Base-by-base conservation (phyloP, 441 rosid genomes). In the Croton laevigatus region DNA sequence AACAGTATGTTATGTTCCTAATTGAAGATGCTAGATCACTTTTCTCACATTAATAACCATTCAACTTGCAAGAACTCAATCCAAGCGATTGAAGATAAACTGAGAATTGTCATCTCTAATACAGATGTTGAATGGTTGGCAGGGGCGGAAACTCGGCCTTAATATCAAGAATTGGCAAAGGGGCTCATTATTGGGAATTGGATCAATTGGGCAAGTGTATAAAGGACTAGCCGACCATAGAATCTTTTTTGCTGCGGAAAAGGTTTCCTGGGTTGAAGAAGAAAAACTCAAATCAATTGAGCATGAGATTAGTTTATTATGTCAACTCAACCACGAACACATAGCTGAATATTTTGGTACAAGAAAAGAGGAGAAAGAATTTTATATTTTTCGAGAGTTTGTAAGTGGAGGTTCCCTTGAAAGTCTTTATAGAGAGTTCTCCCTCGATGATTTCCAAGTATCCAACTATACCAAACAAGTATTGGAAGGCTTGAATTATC, bases 381-480 rank as follows among this genome's bases (percentile, higher is more conserved):
- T 65, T 6, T 65, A 46, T 48, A 23, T 64, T 23, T 64, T 64
- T n/a, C 13, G 45, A 12, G 55, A 64, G 23, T 52, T 64, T 13
- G 68, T 46, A 14, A 27, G 13, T 22, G 12, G n/a, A 0, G 68
- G 68, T 6, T 22, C 54, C 40, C 55, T 64, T 16, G 40, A 45
- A 12, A 32, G 16, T 0, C 20, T 49, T 1, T 64, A 64, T 3
- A 1, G 23, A 36, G 46, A 27, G 37, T 64, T 0, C 10, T 3
- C 2, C 12, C 53, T 64, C n/a, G 3, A 8, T 8, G 68, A 64
- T 46, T 48, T 23, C 2, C 57, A 23, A 48, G 68, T 65, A 4
- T 65, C 68, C 6, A 9, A 5, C 6, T 46, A 46, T 14, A 65
- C 44, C 17, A 49, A n/a, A 8, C 68, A 64, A 5, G 14, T 46